These are phyloP conservation scores for Perkinsus chesapeaki DNA, from an alignment of 169 alveolate species.

Conservation along the genomic window DNA sequence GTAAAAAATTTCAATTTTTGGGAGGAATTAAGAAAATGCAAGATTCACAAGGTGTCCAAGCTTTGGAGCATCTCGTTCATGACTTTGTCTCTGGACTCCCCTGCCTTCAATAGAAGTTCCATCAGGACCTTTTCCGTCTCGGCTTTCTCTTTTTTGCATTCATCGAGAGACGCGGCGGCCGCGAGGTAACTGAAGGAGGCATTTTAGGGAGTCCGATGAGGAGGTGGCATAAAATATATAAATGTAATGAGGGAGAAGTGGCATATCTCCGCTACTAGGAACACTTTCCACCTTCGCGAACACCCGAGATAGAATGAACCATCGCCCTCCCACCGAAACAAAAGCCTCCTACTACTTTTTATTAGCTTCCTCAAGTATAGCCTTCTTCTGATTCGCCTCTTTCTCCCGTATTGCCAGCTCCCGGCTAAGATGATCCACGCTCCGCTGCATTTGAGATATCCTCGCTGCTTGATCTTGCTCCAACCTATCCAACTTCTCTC, in stretches of 20 bases:
- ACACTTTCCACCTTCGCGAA: no score
- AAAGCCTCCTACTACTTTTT: not conserved
- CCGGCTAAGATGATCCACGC: not conserved
- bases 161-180: not conserved
- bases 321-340: no score
- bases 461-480: not conserved
- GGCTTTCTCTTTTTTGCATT: not conserved
- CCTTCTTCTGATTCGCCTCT: not conserved
- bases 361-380: not conserved
- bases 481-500: not conserved
- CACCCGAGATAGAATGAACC: no score
- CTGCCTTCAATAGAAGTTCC: not conserved
- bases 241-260: not conserved
- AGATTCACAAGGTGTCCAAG: not conserved
- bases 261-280: no score
- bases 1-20: not conserved
- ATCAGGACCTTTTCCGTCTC: not conserved
- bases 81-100: not conserved
- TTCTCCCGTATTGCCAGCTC: not conserved
- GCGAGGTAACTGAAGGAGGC: not conserved
- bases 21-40: not conserved
- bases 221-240: not conserved
- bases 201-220: no score
- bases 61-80: not conserved
- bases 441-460: not conserved